Base-by-base conservation (phyloP, 306 rosid genomes). In the Canavalia ensiformis region DNA sequence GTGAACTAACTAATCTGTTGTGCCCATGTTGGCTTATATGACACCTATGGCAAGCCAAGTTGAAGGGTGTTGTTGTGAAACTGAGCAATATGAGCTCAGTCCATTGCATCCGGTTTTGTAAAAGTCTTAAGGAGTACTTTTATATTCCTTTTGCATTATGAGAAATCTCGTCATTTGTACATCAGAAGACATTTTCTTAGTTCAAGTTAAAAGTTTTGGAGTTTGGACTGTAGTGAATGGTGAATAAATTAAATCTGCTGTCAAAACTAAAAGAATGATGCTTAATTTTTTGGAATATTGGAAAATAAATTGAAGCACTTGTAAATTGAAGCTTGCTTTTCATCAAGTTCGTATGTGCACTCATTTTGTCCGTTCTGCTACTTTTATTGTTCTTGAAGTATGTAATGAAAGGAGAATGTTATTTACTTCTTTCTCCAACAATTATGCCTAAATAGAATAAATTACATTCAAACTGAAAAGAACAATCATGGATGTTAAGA, bases 81-180 rank as follows among this genome's bases (percentile, higher is more conserved):
- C 75, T 2, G 57, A 79, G 55, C 12, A 18, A 78, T 42, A 68
- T 68, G 34, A 82, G 18, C 11, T 75, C 41, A 34, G 37, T 69
- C 29, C 72, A 47, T 68, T 50, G 51, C 77, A 68, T 25, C 60
- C 33, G 8, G 41, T 63, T 39, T 35, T 6, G 37, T 8, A 68
- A 63, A 80, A 63, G 51, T 68, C 4, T 18, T 41, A 6, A 45
- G 41, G 65, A 1, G 45, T 58, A 8, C 11, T 78, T 77, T 28
- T 68, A 59, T 62, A 47, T 72, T 54, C 52, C 52, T 83, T 72
- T 46, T 50, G 33, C 58, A 60, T 37, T 10, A 29, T 29, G 35
- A 63, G 66, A 72, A 42, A 41, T 44, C 68, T 72, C 58, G 39
- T 72, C 66, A 35, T 62, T 71, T 33, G 44, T 47, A 55, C 70